Conservation (phyloP, 495 filamentous ascomycete genomes). For the Neurospora cerealis region DNA sequence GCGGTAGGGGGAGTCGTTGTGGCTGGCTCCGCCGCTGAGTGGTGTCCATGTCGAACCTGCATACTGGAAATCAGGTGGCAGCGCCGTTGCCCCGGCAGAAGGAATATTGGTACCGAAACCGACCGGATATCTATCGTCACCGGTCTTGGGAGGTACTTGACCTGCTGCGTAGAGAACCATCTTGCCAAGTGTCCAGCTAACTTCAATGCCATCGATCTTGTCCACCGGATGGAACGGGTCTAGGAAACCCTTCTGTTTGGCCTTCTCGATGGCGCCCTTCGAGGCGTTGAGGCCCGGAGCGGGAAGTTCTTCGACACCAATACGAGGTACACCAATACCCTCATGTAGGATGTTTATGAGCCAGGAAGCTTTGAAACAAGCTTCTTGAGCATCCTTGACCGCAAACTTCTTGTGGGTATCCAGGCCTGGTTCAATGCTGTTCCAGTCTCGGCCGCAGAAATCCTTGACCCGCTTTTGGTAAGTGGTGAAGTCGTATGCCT, state of each 20-base stretch:
- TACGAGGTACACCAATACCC: conserved; percentile 87
- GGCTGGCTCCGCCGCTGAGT: conserved; percentile 23
- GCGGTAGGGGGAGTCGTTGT: conserved; percentile 24
- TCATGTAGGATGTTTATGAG: conserved; percentile 92
- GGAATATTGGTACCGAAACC: conserved; percentile 77
- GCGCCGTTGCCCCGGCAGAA: conserved; percentile 19
- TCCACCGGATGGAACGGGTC: conserved; percentile 89
- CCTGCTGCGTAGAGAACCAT: conserved; percentile 96
- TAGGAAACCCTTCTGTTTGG: conserved; percentile 69
- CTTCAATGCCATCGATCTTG: conserved; percentile 83
- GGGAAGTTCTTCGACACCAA: conserved; percentile 57
- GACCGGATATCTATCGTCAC: conserved; percentile 55
- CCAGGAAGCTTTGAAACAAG: conserved; percentile 98
- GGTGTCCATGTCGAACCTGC: conserved; percentile 55
- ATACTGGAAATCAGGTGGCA: conserved; percentile 74
- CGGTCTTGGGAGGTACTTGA: conserved; percentile 57
- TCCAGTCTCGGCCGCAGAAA: conserved; percentile 82
- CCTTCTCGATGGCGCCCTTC: conserved; percentile 57
- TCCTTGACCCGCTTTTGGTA: conserved; percentile 79
- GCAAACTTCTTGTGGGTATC: conserved; percentile 45
- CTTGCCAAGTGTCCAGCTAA: conserved; percentile 97
- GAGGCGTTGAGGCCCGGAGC: conserved; percentile 56
- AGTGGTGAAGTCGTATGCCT: conserved; percentile 81
- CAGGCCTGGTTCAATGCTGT: conserved; percentile 55
- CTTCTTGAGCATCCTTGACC: conserved; percentile 61